These are phyloP conservation scores for Exophiala mesophila DNA, from an alignment of 2,329 filamentous ascomycete genomes.

Conservation along the genomic window DNA sequence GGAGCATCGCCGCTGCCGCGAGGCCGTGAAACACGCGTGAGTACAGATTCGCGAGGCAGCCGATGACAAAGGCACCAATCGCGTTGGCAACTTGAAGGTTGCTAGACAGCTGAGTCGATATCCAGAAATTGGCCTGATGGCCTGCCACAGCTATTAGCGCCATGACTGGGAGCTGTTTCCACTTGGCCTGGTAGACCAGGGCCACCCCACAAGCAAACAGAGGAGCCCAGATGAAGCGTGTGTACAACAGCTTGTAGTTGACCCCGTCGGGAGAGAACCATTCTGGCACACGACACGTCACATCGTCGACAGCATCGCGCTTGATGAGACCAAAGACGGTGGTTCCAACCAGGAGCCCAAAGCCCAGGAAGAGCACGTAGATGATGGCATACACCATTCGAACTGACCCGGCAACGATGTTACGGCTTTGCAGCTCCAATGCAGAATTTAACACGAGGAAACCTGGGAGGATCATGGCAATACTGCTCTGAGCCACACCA, in stretches of 20 bases:
- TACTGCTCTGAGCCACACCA: slow-evolving; percentile 64
- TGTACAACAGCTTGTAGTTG: slow-evolving; percentile 24
- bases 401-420: slow-evolving; percentile 64
- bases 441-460: slow-evolving; percentile 58
- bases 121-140: slow-evolving; percentile 71
- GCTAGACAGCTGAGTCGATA: slow-evolving; percentile 58
- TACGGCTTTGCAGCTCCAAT: slow-evolving; percentile 64
- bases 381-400: slow-evolving; percentile 70
- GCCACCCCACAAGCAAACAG: slow-evolving; percentile 68
- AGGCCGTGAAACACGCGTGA: slow-evolving; percentile 67
- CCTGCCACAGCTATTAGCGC: slow-evolving; percentile 66
- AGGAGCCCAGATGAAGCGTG: slow-evolving; percentile 66
- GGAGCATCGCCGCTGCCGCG: slow-evolving; percentile 77
- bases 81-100: slow-evolving; percentile 74
- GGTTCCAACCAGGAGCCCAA: slow-evolving; percentile 65
- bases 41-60: slow-evolving; percentile 73
- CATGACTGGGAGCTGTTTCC: slow-evolving; percentile 73
- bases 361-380: slow-evolving; percentile 67
- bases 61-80: slow-evolving; percentile 69
- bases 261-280: slow-evolving; percentile 7
- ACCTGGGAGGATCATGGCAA: slow-evolving; percentile 68
- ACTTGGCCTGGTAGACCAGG: slow-evolving; percentile 76
- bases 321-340: slow-evolving; percentile 51
- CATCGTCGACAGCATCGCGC: slow-evolving; percentile 5
- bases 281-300: slow-evolving; percentile 10